phyloP scores from a whole-genome alignment of 345 rosid species.

The Hypericum androsaemum region DNA sequence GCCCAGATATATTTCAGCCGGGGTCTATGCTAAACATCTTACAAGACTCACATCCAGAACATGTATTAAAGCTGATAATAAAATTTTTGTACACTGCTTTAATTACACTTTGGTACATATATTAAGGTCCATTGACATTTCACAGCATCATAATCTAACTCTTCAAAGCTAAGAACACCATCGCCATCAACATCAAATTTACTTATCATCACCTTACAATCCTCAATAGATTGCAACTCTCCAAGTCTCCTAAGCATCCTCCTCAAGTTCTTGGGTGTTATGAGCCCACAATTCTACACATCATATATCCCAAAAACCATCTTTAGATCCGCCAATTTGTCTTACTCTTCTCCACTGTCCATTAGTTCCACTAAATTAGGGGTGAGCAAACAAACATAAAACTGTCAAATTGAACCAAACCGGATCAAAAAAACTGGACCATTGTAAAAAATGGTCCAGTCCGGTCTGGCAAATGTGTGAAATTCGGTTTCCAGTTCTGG shows the following conservation, averaged over 20 bases:
- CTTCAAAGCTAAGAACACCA: constrained; percentile 43
- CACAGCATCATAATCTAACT: constrained; percentile 15
- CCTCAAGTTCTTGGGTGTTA: constrained; percentile 26
- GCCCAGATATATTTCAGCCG: no score
- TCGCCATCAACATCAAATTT: constrained; percentile 36
- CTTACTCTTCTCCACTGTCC: constrained; percentile 39
- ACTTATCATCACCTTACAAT: constrained; percentile 35
- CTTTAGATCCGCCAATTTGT: constrained; percentile 30
- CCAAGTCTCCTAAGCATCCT: constrained; percentile 38
- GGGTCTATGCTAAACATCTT: no score
- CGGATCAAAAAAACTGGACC: no score
- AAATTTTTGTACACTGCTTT: no score
- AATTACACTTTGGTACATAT: no score
- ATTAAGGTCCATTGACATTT: background rate
- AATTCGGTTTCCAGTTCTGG: no score
- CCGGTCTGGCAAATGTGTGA: no score
- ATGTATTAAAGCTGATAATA: no score
- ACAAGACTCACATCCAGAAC: no score
- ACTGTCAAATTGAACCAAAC: no score
- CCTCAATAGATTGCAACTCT: constrained; percentile 28
- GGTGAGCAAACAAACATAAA: no score
- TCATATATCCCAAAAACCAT: constrained; percentile 40
- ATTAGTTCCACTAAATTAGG: constrained; percentile 28
- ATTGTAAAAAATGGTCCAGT: no score
- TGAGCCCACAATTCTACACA: constrained; percentile 30